Evolutionary conservation across 176 grass and related monocot genomes (phyloP).

Genomic region (Pontederia paniculata): DNA sequence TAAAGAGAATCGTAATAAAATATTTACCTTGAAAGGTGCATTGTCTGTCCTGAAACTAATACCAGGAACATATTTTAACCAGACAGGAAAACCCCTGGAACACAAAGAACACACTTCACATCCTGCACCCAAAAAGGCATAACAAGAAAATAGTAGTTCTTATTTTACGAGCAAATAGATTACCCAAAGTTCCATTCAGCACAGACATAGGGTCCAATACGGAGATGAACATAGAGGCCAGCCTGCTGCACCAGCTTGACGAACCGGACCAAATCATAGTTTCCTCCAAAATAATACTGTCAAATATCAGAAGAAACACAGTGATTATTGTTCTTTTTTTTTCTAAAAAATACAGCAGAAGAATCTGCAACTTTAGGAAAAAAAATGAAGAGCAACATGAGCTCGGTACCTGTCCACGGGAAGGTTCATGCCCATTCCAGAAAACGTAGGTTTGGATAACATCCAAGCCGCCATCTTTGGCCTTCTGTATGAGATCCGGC

Average conservation of each 20-base stretch:
- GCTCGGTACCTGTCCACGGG: slow-evolving; percentile 44
- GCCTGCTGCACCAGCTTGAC: slow-evolving; percentile 79
- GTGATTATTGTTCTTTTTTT: too few species aligned
- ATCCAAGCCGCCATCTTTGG: slow-evolving; percentile 95
- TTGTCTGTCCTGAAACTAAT: slow-evolving; percentile 92
- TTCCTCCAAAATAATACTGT: slow-evolving; percentile 79
- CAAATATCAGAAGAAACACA: slow-evolving; percentile 1
- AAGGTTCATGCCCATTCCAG: slow-evolving; percentile 94
- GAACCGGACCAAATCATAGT: slow-evolving; percentile 87
- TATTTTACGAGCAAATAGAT: neutral
- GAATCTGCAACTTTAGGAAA: neutral
- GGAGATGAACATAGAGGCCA: slow-evolving; percentile 92
- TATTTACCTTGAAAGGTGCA: slow-evolving; percentile 72
- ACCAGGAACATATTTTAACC: slow-evolving; percentile 95
- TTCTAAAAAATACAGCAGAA: neutral
- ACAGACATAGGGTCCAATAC: slow-evolving; percentile 90
- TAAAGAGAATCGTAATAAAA: too few species aligned
- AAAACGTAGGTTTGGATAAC: slow-evolving; percentile 96
- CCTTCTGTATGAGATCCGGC: slow-evolving; percentile 89
- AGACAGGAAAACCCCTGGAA: slow-evolving; percentile 92
- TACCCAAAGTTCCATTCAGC: slow-evolving; percentile 98
- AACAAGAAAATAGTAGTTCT: neutral
- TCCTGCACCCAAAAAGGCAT: neutral
- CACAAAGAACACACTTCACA: slow-evolving; percentile 1
- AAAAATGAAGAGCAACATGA: neutral